Evolutionary conservation across 257 asterid genomes (phyloP).

Genomic region (Petrea volubilis): DNA sequence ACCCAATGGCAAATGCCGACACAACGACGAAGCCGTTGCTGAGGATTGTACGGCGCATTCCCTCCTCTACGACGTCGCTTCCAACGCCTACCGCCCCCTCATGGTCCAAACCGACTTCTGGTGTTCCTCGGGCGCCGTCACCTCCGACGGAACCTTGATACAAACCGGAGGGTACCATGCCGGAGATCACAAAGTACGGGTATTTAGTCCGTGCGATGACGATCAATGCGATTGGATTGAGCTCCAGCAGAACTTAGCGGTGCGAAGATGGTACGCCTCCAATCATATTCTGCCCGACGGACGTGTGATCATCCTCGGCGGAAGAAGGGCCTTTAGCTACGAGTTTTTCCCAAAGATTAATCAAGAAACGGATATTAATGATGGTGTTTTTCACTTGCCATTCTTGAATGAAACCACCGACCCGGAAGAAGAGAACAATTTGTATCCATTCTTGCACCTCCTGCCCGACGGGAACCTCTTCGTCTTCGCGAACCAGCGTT

Average conservation of each 20-base stretch:
- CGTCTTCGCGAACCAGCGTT: conserved; percentile 67
- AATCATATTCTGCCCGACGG: conserved; percentile 79
- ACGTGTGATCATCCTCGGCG: conserved; percentile 72
- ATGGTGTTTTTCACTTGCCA: conserved; percentile 30
- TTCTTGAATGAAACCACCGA: conserved; percentile 72
- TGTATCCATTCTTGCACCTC: conserved; percentile 74
- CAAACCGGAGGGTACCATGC: conserved; percentile 77
- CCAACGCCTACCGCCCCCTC: conserved; percentile 71
- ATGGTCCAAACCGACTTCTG: conserved; percentile 77
- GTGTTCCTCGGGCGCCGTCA: conserved; percentile 89
- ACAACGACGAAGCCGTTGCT: conserved; percentile 30
- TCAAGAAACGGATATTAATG: background rate
- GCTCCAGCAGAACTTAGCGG: conserved; percentile 37
- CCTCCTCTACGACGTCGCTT: conserved; percentile 55
- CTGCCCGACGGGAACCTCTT: conserved; percentile 83
- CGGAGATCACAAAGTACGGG: conserved; percentile 63
- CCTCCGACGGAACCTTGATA: conserved; percentile 53
- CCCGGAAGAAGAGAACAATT: conserved; percentile 72
- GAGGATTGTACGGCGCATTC: conserved; percentile 80
- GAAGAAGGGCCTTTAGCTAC: conserved; percentile 67
- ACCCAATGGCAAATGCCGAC: conserved; percentile 37
- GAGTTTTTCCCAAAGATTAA: conserved; percentile 72
- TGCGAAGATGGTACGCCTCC: conserved; percentile 74
- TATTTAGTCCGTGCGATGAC: conserved; percentile 47
- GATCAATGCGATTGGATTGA: conserved; percentile 75